Percentiles rank a stretch among this genome's conserved stretches.
phyloP scores from a whole-genome alignment of 2,329 filamentous ascomycete species.

The Aspergillus clavatus region DNA sequence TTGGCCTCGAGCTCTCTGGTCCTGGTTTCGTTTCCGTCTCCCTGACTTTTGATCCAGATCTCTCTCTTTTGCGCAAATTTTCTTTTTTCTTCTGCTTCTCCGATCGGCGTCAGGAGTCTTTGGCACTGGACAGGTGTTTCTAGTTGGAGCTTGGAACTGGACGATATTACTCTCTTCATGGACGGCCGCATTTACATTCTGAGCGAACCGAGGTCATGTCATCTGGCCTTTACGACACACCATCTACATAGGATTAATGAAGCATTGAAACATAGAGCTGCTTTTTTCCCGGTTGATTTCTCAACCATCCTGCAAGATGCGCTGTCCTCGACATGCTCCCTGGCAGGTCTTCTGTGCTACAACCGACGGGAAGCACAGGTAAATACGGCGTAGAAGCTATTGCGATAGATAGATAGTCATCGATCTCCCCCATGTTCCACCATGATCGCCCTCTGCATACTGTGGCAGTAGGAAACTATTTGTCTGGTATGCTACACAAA shows the following conservation, averaged over 20 bases:
- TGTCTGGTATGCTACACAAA: background rate
- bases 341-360: too few species aligned
- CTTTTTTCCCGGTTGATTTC: background rate
- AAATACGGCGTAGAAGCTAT: too few species aligned
- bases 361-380: too few species aligned
- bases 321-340: too few species aligned
- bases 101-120: background rate
- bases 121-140: background rate
- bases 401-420: background rate
- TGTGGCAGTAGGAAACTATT: background rate
- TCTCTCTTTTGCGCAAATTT: slow-evolving; percentile 1
- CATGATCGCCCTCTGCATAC: background rate
- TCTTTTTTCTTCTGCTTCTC: slow-evolving; percentile 5
- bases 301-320: too few species aligned
- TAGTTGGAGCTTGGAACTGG: background rate
- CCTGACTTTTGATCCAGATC: background rate
- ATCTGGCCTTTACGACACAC: background rate
- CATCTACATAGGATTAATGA: too few species aligned
- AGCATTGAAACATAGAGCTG: background rate
- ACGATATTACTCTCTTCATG: background rate
- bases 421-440: too few species aligned
- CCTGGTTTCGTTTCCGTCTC: too few species aligned
- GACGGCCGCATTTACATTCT: background rate
- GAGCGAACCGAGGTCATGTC: background rate
- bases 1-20: too few species aligned